A percentile compares a stretch with the other conserved stretches of the same genome.
Conservation (phyloP, 805 yeast genomes). For the Komagataella mondaviorum region DNA sequence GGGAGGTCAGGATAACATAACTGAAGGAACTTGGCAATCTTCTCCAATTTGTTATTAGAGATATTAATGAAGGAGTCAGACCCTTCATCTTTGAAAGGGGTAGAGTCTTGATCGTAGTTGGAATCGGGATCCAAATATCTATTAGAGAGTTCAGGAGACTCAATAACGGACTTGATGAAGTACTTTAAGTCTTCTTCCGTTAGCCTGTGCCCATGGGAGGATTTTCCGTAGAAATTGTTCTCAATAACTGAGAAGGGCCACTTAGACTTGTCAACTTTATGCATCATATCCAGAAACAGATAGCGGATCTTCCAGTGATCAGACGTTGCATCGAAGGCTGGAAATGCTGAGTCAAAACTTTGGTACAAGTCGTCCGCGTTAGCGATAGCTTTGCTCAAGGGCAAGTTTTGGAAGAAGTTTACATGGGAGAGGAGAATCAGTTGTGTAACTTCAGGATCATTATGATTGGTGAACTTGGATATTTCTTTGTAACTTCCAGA, state of each 20-base stretch:
- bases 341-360: neutral
- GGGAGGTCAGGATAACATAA: neutral
- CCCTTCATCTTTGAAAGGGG: neutral
- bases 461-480: slow-evolving; percentile 4
- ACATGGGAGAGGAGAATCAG: neutral
- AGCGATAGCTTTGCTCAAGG: neutral
- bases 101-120: neutral
- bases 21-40: neutral
- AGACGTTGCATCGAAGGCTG: neutral
- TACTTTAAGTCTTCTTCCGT: slow-evolving; percentile 9
- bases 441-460: neutral
- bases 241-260: slow-evolving; percentile 6
- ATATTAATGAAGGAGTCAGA: neutral
- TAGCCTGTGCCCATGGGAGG: slow-evolving; percentile 14
- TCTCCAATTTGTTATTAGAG: neutral
- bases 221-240: slow-evolving; percentile 14
- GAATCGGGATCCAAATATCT: neutral
- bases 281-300: neutral
- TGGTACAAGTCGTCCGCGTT: neutral
- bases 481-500: slow-evolving; percentile 7
- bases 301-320: neutral
- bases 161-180: slow-evolving; percentile 10
- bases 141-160: slow-evolving; percentile 15
- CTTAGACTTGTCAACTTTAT: neutral
- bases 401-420: neutral